These are phyloP conservation scores for Globisporangium iwayamae DNA, from an alignment of 352 stramenopile species.

Conservation along the genomic window DNA sequence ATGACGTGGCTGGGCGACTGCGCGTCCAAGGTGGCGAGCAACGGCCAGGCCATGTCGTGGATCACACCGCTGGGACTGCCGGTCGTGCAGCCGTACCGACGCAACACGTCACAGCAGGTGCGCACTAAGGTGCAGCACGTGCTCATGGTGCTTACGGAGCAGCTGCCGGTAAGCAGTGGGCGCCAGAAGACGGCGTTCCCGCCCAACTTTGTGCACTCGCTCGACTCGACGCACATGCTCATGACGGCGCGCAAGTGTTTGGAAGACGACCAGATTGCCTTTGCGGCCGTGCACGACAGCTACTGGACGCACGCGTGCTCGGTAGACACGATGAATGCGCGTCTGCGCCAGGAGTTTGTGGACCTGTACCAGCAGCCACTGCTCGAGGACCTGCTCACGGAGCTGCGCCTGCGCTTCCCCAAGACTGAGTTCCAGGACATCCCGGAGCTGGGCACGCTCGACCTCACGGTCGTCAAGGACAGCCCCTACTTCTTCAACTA, in stretches of 20 bases:
- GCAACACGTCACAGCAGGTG: conserved; percentile 71
- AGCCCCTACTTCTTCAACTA: too few species aligned
- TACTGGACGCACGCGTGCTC: conserved; percentile 44
- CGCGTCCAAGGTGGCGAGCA: conserved; percentile 63
- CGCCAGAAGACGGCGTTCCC: conserved; percentile 97
- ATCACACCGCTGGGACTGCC: too few species aligned
- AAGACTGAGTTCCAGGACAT: too few species aligned
- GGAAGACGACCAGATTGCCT: conserved; percentile 88
- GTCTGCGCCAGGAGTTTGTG: too few species aligned
- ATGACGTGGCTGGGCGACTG: conserved; percentile 90
- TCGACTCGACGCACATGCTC: conserved; percentile 99
- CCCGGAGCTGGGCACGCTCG: too few species aligned
- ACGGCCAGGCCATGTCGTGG: conserved; percentile 90
- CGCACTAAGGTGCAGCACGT: conserved; percentile 87
- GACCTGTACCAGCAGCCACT: too few species aligned
- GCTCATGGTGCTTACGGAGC: conserved; percentile 78
- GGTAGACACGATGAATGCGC: too few species aligned
- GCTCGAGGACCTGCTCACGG: too few species aligned
- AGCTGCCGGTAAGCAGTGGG: conserved; percentile 54
- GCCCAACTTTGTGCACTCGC: conserved; percentile 93
- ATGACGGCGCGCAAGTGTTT: conserved; percentile 96
- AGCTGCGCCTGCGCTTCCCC: too few species aligned
- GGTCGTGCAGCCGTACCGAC: conserved; percentile 84
- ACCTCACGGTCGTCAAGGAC: too few species aligned
- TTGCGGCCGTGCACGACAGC: conserved; percentile 98